phyloP scores from a whole-genome alignment of 768 basidiomycete genomes.

The Neoboletus brunneissimus region DNA sequence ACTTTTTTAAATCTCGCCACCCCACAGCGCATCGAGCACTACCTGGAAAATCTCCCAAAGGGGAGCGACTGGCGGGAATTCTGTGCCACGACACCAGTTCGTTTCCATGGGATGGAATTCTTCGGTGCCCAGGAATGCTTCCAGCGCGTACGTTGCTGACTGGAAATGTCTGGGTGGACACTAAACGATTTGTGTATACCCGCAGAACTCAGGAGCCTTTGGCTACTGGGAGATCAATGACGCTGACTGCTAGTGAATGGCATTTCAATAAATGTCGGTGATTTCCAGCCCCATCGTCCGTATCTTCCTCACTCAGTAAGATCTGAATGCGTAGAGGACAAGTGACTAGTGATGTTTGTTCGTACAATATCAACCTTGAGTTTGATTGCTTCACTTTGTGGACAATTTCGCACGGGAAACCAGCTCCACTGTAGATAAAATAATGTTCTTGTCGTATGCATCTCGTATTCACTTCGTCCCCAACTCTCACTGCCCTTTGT shows the following conservation, averaged over 20 bases:
- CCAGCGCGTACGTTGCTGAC: slow-evolving; percentile 9
- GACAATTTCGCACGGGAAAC: too few species aligned
- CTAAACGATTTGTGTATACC: background rate
- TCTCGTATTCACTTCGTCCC: background rate
- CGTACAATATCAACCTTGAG: background rate
- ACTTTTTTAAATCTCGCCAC: background rate
- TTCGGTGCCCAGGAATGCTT: slow-evolving; percentile 22
- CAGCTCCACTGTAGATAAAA: background rate
- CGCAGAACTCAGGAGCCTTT: slow-evolving; percentile 1
- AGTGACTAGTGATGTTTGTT: background rate
- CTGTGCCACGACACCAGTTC: slow-evolving; percentile 33
- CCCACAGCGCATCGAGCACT: slow-evolving; percentile 28
- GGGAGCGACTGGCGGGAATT: slow-evolving; percentile 32
- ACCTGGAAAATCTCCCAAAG: slow-evolving; percentile 26
- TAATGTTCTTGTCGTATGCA: background rate
- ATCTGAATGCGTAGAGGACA: background rate
- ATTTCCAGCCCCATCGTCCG: background rate
- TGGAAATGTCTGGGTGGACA: background rate
- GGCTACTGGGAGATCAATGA: slow-evolving; percentile 29
- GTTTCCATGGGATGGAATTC: slow-evolving; percentile 27
- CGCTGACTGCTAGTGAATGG: background rate
- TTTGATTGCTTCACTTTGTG: background rate
- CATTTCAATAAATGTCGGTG: background rate
- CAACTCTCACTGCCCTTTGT: background rate
- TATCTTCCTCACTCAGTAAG: background rate